Evolutionary conservation across 1,284 basidiomycete species (phyloP), one percentile per base, ranked within the genome.

Genomic region (Heterobasidion occidentale): DNA sequence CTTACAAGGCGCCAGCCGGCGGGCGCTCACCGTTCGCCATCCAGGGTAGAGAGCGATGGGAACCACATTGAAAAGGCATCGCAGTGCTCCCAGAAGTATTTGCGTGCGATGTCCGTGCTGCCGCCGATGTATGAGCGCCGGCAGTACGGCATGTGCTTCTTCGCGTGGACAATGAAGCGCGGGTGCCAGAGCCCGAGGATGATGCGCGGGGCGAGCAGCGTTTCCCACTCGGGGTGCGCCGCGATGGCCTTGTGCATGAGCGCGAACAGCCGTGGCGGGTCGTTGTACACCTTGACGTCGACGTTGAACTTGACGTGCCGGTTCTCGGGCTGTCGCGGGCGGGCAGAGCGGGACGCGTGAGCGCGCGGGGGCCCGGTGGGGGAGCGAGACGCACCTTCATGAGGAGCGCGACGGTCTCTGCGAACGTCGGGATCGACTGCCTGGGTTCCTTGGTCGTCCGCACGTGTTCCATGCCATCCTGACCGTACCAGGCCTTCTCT

Each of bases 181-280:
- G 96, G 93, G 73, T 99, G 96, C 94, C 94, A 96, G 17, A 90
- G 74, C 11, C 87, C 96, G 47, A 98, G 78, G 33, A 98, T 76
- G 63, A 98, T 83, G n/a, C 96, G 83, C 0, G 95, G 94, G 1
- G 92, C 93, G 46, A 99, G 84, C 27, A 70, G 72, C 3, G 81
- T 87, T 69, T 94, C 80, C 88, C 90, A 98, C 44, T 82, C 74
- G 2, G 82, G 77, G 60, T 93, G 85, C 15, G 77, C 70, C 27
- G 83, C 77, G 57, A 99, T 84, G 59, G 84, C 78, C 48, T 72
- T 72, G 71, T 91, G 81, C 85, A 99, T 94, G 50, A 98, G 78
- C 15, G 74, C 71, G 74, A 99, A 99, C 45, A 99, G 80, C 45
- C 83, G 82, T 53, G 84, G 84, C 0, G 97, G 94, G 64, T 96